Conservation (phyloP, 1,284 basidiomycete genomes). For the Moesziomyces aphidis region DNA sequence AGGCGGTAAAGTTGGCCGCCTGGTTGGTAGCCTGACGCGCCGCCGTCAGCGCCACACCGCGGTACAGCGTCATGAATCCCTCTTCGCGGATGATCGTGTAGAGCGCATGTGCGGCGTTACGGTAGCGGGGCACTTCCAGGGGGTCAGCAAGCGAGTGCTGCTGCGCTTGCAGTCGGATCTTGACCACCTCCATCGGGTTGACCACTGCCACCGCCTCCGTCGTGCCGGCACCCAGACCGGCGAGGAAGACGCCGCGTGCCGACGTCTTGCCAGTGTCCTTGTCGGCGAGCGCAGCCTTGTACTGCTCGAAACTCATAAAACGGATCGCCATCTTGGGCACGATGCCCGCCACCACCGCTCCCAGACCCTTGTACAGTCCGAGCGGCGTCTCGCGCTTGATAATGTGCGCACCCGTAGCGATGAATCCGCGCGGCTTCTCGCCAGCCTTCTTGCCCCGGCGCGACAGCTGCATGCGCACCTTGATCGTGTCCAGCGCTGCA, state of each 20-base stretch:
- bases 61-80: constrained; percentile 85
- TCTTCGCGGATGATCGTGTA: constrained; percentile 96
- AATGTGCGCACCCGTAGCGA: constrained; percentile 91
- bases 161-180: constrained; percentile 97
- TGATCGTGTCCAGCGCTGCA: constrained; percentile 85
- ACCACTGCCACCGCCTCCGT: constrained; percentile 90
- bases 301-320: constrained; percentile 96
- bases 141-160: constrained; percentile 97
- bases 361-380: constrained; percentile 97
- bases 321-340: constrained; percentile 99
- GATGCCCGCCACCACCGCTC: constrained; percentile 91
- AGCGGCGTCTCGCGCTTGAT: constrained; percentile 90
- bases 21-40: constrained; percentile 98
- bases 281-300: constrained; percentile 86
- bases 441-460: constrained; percentile 55
- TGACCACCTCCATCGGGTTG: constrained; percentile 99
- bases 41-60: constrained; percentile 90
- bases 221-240: constrained; percentile 91
- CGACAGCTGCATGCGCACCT: constrained; percentile 92
- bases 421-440: constrained; percentile 83
- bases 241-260: constrained; percentile 80
- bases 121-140: constrained; percentile 90
- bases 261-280: constrained; percentile 80
- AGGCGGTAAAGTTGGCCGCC: constrained; percentile 97
- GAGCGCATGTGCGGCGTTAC: constrained; percentile 95